phyloP scores from a whole-genome alignment of 2,329 filamentous ascomycete genomes.

The Huntiella decipiens region DNA sequence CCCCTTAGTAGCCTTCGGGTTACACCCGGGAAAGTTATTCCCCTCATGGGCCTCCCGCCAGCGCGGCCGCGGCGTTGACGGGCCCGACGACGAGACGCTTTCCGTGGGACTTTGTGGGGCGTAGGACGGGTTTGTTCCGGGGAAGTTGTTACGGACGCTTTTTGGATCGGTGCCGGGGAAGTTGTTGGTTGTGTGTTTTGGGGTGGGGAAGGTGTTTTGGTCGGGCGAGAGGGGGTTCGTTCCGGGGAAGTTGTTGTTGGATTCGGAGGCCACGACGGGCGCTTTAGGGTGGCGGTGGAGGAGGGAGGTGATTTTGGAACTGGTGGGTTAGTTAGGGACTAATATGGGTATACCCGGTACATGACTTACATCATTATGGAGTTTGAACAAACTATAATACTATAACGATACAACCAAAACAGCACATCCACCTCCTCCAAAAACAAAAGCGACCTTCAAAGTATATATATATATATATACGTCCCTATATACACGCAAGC shows the following conservation, averaged over 20 bases:
- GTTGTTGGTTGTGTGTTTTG: constrained; percentile 6
- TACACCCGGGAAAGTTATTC: constrained; percentile 12
- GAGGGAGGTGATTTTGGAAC: not conserved
- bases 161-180: constrained; percentile 7
- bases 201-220: not conserved
- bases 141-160: constrained; percentile 10
- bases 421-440: no score
- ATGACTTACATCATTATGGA: constrained; percentile 8
- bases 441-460: no score
- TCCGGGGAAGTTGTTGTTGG: constrained; percentile 12
- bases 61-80: no score
- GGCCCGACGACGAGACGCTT: not conserved
- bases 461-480: no score
- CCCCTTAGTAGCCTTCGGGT: not conserved
- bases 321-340: not conserved
- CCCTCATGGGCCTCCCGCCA: not conserved
- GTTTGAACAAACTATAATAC: not conserved
- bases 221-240: constrained; percentile 5
- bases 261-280: constrained; percentile 2
- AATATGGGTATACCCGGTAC: not conserved
- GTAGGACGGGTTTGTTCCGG: not conserved
- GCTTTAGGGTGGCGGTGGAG: not conserved
- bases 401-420: no score
- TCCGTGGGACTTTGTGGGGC: not conserved
- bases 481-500: no score